Evolutionary conservation across 192 early-diverging fungal species (phyloP).

Genomic region (Coemansia sp.): DNA sequence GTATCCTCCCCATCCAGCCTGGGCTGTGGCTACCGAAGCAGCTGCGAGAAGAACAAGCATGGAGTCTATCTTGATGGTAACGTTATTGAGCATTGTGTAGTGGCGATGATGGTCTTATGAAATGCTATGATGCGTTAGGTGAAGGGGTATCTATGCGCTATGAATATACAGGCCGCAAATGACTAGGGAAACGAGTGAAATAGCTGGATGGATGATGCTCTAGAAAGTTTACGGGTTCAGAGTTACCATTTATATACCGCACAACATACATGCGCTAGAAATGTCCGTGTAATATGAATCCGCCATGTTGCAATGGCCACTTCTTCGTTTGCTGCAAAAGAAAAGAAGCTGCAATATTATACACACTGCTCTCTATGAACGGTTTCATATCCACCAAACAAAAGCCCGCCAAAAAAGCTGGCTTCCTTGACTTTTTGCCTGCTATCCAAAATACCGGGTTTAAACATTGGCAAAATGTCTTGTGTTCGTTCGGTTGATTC

Average conservation of each 20-base stretch:
- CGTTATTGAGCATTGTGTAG: constrained; percentile 21
- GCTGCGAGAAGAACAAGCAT: constrained; percentile 29
- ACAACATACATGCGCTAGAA: neutral
- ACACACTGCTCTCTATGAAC: neutral
- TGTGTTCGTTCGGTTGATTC: neutral
- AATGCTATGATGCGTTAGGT: neutral
- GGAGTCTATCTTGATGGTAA: constrained; percentile 34
- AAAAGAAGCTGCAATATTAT: neutral
- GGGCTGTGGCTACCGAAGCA: constrained; percentile 12
- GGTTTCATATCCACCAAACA: constrained; percentile 2
- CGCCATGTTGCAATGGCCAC: neutral
- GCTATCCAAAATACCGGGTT: neutral
- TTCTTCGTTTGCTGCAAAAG: neutral
- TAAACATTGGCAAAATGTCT: neutral
- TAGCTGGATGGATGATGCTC: neutral
- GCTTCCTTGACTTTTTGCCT: neutral
- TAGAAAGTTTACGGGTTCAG: neutral
- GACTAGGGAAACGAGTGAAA: neutral
- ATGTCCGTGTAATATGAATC: neutral
- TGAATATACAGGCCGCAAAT: neutral
- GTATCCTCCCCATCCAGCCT: constrained; percentile 24
- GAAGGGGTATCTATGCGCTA: neutral
- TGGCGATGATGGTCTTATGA: neutral
- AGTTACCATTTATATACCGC: neutral
- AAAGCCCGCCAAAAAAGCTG: neutral